These are phyloP conservation scores for Alternaria triticina DNA, from an alignment of 2,329 filamentous ascomycete genomes.

Conservation along the genomic window DNA sequence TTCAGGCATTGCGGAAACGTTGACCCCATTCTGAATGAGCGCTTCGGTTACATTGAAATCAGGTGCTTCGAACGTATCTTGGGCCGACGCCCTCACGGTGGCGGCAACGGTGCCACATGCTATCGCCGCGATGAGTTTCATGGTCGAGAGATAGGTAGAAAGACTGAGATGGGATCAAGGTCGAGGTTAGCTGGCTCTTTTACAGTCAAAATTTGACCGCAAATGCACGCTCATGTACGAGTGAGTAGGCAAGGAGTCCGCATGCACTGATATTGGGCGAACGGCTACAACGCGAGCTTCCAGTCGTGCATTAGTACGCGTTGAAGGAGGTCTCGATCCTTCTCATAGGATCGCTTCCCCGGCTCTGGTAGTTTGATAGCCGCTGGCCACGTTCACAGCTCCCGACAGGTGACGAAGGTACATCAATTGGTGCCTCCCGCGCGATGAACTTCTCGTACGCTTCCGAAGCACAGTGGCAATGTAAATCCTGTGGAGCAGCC, in stretches of 20 bases:
- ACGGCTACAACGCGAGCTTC: background rate
- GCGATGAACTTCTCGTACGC: background rate
- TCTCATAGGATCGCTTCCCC: no score
- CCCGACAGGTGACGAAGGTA: background rate
- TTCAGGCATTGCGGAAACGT: background rate
- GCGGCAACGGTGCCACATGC: background rate
- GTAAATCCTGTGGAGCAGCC: background rate
- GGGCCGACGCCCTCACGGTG: accelerated
- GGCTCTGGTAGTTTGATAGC: background rate
- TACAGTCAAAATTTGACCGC: accelerated
- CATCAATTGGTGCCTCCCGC: background rate
- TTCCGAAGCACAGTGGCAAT: background rate
- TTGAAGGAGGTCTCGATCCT: background rate
- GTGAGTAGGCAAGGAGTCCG: background rate
- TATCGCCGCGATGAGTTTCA: background rate
- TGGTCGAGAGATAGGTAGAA: background rate
- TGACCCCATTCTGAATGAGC: background rate
- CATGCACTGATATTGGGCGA: background rate
- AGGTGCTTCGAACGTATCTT: background rate
- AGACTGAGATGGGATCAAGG: background rate
- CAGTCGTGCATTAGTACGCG: background rate
- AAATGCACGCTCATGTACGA: background rate
- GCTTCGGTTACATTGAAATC: background rate
- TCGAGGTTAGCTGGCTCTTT: background rate
- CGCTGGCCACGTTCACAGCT: background rate